Evolutionary conservation across 345 rosid species (phyloP).

Genomic region (Euphorbia lathyris): DNA sequence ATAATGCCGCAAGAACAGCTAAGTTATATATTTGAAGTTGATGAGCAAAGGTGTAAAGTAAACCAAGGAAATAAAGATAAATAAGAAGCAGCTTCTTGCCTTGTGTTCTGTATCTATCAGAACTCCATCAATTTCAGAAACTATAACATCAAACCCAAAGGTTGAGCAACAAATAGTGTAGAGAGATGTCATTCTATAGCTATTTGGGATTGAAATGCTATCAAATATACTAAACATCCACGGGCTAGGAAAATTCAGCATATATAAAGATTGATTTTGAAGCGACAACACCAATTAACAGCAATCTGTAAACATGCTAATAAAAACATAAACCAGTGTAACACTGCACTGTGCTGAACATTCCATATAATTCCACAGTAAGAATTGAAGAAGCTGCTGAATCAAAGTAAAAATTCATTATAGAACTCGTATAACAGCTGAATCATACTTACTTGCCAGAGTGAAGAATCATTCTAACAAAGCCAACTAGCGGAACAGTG

Average conservation of each 20-base stretch:
- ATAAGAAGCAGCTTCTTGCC: background rate
- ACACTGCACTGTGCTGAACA: background rate
- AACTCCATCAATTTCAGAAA: background rate
- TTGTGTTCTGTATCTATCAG: background rate
- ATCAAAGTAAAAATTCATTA: background rate
- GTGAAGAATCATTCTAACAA: constrained; percentile 87
- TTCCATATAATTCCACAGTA: background rate
- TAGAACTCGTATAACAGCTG: no score
- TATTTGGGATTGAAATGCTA: background rate
- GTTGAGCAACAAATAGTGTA: background rate
- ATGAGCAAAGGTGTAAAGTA: background rate
- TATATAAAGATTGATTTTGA: background rate
- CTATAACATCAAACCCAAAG: background rate
- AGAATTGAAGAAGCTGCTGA: no score
- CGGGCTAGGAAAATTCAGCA: no score
- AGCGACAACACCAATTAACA: background rate
- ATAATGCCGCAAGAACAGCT: background rate
- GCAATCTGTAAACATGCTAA: background rate
- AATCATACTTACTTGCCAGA: constrained; percentile 51
- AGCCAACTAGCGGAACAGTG: constrained; percentile 89
- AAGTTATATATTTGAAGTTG: background rate
- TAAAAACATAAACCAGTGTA: background rate
- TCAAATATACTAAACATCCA: background rate
- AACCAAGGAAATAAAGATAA: background rate
- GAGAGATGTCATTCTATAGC: background rate